Conservation (phyloP, 192 early-diverging fungal species). For the Thamnidium elegans region DNA sequence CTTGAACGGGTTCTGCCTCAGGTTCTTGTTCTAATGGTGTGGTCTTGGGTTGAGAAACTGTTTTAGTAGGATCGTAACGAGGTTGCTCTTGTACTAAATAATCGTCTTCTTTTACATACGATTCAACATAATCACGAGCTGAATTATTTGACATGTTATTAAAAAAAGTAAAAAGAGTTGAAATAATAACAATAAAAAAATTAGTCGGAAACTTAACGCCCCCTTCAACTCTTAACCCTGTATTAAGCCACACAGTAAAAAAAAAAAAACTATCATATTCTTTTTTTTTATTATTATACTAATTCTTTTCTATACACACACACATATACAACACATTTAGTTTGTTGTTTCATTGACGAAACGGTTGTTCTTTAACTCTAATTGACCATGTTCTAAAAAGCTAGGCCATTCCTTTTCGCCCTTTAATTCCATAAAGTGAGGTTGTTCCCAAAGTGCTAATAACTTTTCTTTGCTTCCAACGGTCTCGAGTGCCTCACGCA, state of each 20-base stretch:
- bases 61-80: constrained; percentile 25
- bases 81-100: constrained; percentile 31
- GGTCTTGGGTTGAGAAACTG: constrained; percentile 11
- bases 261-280: neutral
- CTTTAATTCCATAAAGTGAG: constrained; percentile 39
- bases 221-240: too few species aligned
- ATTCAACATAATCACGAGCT: constrained; percentile 33
- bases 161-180: neutral
- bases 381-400: constrained; percentile 43
- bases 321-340: neutral
- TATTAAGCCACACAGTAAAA: too few species aligned
- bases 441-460: constrained; percentile 46
- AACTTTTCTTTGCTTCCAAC: constrained; percentile 33
- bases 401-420: constrained; percentile 34
- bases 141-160: constrained; percentile 19
- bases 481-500: constrained; percentile 43
- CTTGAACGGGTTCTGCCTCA: neutral
- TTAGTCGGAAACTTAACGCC: neutral
- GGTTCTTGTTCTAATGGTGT: neutral
- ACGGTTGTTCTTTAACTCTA: constrained; percentile 37
- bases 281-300: neutral
- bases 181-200: neutral
- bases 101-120: constrained; percentile 5
- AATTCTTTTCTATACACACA: constrained; percentile 5
- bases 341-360: constrained; percentile 18